Conservation (phyloP, 2,329 filamentous ascomycete species). For the Tolypocladium ovalisporum region DNA sequence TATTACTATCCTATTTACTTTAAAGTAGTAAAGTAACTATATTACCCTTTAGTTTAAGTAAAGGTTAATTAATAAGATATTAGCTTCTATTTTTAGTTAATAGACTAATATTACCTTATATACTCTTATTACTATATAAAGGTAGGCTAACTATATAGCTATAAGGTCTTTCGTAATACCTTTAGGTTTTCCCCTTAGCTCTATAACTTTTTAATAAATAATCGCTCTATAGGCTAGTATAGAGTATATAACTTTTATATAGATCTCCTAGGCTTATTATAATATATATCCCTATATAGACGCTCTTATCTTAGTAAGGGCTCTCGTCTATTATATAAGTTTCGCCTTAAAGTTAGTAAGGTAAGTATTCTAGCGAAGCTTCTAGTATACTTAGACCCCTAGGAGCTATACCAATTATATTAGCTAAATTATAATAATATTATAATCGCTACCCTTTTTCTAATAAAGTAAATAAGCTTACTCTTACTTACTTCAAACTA, state of each 20-base stretch:
- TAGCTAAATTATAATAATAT: neutral
- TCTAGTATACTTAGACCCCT: neutral
- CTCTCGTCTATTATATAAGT: neutral
- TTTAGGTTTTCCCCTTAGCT: neutral
- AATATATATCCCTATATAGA: too few relatives aligned
- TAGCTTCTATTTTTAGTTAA: neutral
- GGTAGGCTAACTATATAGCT: neutral
- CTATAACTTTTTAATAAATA: neutral
- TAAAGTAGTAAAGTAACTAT: neutral
- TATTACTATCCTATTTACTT: neutral
- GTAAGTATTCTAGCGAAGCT: neutral
- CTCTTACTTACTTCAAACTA: neutral
- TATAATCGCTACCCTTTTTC: neutral
- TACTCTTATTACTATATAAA: neutral
- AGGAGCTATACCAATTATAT: neutral
- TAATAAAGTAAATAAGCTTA: neutral
- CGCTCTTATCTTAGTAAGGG: too few relatives aligned
- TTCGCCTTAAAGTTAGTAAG: neutral
- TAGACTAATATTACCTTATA: neutral
- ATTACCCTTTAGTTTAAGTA: neutral
- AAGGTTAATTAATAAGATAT: neutral
- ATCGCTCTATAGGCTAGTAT: neutral
- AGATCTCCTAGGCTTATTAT: too few relatives aligned
- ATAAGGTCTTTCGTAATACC: neutral
- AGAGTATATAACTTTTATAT: too few relatives aligned